Conservation (phyloP, 352 stramenopile species). For the Globisporangium cederbergense region DNA sequence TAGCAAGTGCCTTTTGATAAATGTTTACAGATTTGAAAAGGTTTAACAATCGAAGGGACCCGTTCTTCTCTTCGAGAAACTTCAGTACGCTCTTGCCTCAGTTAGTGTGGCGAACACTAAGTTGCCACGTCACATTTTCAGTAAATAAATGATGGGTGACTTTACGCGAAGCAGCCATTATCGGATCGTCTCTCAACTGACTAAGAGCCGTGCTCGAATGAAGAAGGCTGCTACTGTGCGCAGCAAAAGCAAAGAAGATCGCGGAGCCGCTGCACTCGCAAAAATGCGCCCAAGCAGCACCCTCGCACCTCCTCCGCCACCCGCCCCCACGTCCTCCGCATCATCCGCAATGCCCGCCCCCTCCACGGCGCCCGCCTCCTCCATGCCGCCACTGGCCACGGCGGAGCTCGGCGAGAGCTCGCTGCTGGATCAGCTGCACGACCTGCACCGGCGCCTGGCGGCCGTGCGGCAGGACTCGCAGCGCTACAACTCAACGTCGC, state of each 20-base stretch:
- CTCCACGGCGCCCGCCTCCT: not conserved
- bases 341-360: not conserved
- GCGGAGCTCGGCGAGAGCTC: slow-evolving; percentile 65
- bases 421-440: slow-evolving; percentile 74
- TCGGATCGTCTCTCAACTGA: not conserved
- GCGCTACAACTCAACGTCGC: slow-evolving; percentile 54
- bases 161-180: not conserved
- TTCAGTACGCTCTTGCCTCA: not conserved
- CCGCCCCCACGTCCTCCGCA: not conserved
- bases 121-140: not conserved
- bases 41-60: no score
- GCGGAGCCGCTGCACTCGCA: slow-evolving; percentile 2
- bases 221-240: not conserved
- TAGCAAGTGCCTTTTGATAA: no score
- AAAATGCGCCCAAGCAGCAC: slow-evolving; percentile 7
- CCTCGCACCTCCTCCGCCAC: not conserved
- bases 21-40: no score
- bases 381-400: slow-evolving; percentile 14
- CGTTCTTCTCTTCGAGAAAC: no score
- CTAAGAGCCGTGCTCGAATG: no score
- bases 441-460: slow-evolving; percentile 63
- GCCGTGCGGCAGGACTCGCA: slow-evolving; percentile 76
- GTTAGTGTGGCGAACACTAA: not conserved
- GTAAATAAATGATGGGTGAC: not conserved
- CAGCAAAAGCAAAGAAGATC: slow-evolving; percentile 7